Evolutionary conservation across 108 stramenopile species (phyloP).

Genomic region (Nitzschia palea): DNA sequence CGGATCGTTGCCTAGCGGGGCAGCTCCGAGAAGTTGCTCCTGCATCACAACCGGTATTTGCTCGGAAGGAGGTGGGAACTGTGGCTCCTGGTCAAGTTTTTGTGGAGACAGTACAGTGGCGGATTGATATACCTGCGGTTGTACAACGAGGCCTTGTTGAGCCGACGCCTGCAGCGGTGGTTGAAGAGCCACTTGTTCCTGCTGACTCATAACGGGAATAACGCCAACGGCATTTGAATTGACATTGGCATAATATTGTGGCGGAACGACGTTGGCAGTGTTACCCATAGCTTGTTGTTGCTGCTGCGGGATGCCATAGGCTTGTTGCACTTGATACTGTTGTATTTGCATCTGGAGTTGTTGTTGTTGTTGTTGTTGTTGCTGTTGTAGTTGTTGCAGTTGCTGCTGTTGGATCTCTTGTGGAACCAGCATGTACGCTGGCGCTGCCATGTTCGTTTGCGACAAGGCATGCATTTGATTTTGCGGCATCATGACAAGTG

Average conservation of each 20-base stretch:
- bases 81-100: too few relatives aligned
- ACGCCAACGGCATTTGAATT: constrained; percentile 12
- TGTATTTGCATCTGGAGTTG: not conserved
- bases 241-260: not conserved
- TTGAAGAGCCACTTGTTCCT: not conserved
- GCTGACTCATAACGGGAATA: constrained; percentile 8
- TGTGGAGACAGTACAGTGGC: too few relatives aligned
- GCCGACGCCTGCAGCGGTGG: too few relatives aligned
- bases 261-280: constrained; percentile 8
- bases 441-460: not conserved
- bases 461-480: not conserved
- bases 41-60: too few relatives aligned
- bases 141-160: not conserved
- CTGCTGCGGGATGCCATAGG: not conserved
- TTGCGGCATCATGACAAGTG: constrained; percentile 6
- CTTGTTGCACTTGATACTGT: constrained; percentile 9
- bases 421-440: too few relatives aligned
- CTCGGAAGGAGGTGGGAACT: not conserved
- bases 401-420: not conserved
- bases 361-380: not conserved
- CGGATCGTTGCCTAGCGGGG: too few relatives aligned
- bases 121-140: not conserved
- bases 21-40: too few relatives aligned
- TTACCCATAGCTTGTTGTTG: constrained; percentile 4
- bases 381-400: constrained; percentile 1